Evolutionary conservation across 1,284 basidiomycete genomes (phyloP), one percentile per base, ranked within the genome.

Genomic region (Inonotus obliquus): DNA sequence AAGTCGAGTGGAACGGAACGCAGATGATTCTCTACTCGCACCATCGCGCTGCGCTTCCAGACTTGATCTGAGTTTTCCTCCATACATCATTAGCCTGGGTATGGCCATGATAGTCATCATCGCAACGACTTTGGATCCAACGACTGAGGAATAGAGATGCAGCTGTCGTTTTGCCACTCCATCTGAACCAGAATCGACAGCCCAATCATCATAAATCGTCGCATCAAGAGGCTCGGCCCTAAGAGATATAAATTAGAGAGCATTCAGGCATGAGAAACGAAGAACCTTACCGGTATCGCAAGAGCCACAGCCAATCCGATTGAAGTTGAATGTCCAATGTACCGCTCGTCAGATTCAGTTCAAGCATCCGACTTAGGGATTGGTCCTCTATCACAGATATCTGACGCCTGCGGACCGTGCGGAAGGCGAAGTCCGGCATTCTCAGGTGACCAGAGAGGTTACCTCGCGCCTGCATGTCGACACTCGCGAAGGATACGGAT

Each of bases 181-280:
- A 14, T 73, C 64, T 32, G 72, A 68, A 1, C 76, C 67, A 14
- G 76, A 73, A 59, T 81, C 78, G 54, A 76, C 76, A 4, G 83
- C 84, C 93, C 93, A 96, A 69, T 96, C 91, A 68, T 96, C 93
- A 65, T 80, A 84, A 48, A 94, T 84, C 54, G 84, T 82, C 56
- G 94, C 82, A 61, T 83, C 78, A 32, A 93, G 73, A 0, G 94
- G 92, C 68, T 91, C 88, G 25, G 92, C 87, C 45, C 92, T 94
- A 62, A 45, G 45, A 61, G 65, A n/a, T 41, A 4, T 38, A 27
- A 39, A 23, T 27, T 21, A 59, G 57, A 38, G 60, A 19, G 27
- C 62, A 25, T 61, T 11, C 39, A 55, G 6, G 38, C 59, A 51
- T 48, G 55, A 35, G 48, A 25, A 29, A 54, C 21, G 38, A 19